These are phyloP conservation scores for Vickermania ingenoplastis DNA, from an alignment of 208 protist genomes.

Conservation along the genomic window DNA sequence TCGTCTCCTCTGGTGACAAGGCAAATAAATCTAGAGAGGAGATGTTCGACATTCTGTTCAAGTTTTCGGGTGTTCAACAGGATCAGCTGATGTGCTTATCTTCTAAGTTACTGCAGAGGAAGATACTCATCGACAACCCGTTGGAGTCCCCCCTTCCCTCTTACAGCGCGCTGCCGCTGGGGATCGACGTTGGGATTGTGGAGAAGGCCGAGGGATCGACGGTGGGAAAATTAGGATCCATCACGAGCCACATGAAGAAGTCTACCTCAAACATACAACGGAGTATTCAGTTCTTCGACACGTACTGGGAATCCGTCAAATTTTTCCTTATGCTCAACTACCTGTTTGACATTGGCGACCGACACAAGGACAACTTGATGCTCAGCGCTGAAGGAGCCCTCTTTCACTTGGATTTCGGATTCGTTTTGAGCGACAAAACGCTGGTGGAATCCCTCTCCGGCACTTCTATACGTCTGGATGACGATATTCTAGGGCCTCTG, in stretches of 20 bases:
- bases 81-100: conserved; percentile 80
- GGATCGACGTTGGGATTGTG: conserved; percentile 45
- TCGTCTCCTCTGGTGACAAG: too few relatives aligned
- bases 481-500: conserved; percentile 24
- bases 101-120: conserved; percentile 36
- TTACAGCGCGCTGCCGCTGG: conserved; percentile 66
- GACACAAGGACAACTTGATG: conserved; percentile 77
- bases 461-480: conserved; percentile 34
- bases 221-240: conserved; percentile 14
- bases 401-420: conserved; percentile 82
- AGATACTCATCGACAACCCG: conserved; percentile 10
- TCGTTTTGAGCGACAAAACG: conserved; percentile 51
- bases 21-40: conserved; percentile 2
- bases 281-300: conserved; percentile 5
- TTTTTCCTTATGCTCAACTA: conserved; percentile 80
- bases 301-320: conserved; percentile 50
- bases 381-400: conserved; percentile 54
- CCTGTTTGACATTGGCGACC: conserved; percentile 75
- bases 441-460: conserved; percentile 37
- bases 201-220: conserved; percentile 44
- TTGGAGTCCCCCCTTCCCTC: conserved; percentile 30
- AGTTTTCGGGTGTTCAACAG: conserved; percentile 59
- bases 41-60: conserved; percentile 50
- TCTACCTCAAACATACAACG: not conserved
- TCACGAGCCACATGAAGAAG: conserved; percentile 19